Conservation (phyloP, 2,329 filamentous ascomycete species). For the Trichophyton rubrum region DNA sequence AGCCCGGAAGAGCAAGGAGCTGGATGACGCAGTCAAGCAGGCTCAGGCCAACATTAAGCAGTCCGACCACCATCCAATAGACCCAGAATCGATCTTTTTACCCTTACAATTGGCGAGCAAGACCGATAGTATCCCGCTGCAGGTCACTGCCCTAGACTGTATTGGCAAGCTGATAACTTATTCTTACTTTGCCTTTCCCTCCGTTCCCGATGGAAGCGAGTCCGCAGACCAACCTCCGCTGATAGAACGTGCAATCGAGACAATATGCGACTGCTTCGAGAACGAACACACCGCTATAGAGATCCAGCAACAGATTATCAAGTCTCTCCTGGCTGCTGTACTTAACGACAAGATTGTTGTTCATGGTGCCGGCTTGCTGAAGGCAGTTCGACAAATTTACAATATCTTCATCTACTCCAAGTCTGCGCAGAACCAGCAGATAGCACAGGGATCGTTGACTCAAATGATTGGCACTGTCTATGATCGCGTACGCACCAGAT, state of each 20-base stretch:
- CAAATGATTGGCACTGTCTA: slow-evolving; percentile 99
- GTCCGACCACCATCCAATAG: slow-evolving; percentile 65
- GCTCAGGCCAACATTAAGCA: slow-evolving; percentile 79
- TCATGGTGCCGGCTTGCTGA: slow-evolving; percentile 86
- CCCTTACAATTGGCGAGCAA: slow-evolving; percentile 84
- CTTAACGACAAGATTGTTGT: slow-evolving; percentile 98
- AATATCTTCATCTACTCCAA: slow-evolving; percentile 96
- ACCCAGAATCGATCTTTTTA: slow-evolving; percentile 83
- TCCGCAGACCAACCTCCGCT: slow-evolving; percentile 46
- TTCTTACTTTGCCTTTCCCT: slow-evolving; percentile 81
- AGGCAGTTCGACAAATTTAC: slow-evolving; percentile 95
- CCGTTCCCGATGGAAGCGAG: slow-evolving; percentile 26
- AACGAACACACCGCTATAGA: slow-evolving; percentile 86
- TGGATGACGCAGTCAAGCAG: slow-evolving; percentile 67
- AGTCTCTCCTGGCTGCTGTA: slow-evolving; percentile 87
- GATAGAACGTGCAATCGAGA: slow-evolving; percentile 95
- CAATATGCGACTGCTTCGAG: slow-evolving; percentile 98
- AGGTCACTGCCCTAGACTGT: slow-evolving; percentile 85
- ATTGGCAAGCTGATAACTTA: slow-evolving; percentile 99
- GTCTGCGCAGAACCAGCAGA: slow-evolving; percentile 87
- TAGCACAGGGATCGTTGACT: slow-evolving; percentile 89
- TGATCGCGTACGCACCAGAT: slow-evolving; percentile 74
- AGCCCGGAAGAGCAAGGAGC: slow-evolving; percentile 70
- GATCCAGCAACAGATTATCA: slow-evolving; percentile 95
- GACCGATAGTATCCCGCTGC: slow-evolving; percentile 69